A percentile compares a stretch with the other conserved stretches of the same genome.
Evolutionary conservation across 2,329 filamentous ascomycete species (phyloP).

Genomic region (Escovopsis weberi): DNA sequence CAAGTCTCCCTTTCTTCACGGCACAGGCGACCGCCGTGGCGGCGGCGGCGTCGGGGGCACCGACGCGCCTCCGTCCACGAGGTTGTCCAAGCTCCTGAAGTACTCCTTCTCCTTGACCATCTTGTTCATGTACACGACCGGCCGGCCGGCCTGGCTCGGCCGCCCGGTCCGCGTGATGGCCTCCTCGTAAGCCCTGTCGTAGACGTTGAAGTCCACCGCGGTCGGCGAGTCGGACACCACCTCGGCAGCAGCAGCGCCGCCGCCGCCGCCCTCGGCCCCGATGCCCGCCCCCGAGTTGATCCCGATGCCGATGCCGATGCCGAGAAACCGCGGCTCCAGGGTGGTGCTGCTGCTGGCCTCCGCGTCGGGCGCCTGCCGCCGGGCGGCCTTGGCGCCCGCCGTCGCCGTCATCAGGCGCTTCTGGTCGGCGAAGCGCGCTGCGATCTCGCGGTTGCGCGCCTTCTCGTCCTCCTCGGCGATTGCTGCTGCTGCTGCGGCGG

Average conservation of each 20-base stretch:
- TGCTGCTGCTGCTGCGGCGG: no score
- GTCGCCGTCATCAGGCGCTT: constrained; percentile 23
- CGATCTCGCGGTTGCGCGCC: constrained; percentile 32
- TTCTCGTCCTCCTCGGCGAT: constrained; percentile 16
- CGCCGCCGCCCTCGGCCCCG: no score
- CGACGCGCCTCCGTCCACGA: constrained; percentile 17
- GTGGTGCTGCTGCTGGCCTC: constrained; percentile 23
- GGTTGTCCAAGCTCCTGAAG: constrained; percentile 22
- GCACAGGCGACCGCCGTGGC: constrained; percentile 2
- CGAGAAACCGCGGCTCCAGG: constrained; percentile 51
- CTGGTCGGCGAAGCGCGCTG: constrained; percentile 32
- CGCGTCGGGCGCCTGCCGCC: constrained; percentile 39
- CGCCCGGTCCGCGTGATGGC: constrained; percentile 64
- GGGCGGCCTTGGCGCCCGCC: constrained; percentile 27
- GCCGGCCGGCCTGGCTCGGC: constrained; percentile 18
- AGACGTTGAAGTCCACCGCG: constrained; percentile 73
- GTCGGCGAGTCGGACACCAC: constrained; percentile 74
- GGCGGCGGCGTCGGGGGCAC: constrained; percentile 6
- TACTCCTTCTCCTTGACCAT: constrained; percentile 30
- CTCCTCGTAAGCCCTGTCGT: constrained; percentile 67
- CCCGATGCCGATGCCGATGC: constrained; percentile 44
- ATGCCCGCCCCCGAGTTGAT: no score
- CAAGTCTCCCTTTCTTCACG: no score
- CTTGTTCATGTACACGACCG: constrained; percentile 34
- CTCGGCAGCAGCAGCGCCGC: constrained; percentile 17